Evolutionary conservation across 768 basidiomycete species (phyloP), one percentile per base, ranked within the genome.

Genomic region (Brasilioporus rufonigricans): DNA sequence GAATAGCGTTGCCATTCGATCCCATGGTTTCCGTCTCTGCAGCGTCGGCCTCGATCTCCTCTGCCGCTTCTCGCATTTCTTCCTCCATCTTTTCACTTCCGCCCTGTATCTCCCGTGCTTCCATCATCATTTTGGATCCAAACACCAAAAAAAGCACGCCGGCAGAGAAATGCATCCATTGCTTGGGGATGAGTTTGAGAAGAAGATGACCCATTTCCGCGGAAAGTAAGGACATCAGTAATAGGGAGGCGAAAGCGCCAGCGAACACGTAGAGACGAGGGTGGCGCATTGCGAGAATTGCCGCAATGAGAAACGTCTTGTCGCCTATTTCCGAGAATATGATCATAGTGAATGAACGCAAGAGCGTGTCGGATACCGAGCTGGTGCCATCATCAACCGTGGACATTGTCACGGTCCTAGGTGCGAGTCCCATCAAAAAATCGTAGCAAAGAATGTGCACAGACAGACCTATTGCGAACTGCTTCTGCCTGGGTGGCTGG

Each of bases 1-100:
- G 86, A 40, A 92, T 84, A 0, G 71, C 68, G 2, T 75, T 68
- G 5, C 75, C 74, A 19, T 72, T 68, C 50, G 63, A 62, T 27
- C 65, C 58, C 49, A 53, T 49, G 18, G 58, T 54, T 9, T 68
- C 78, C 8, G 73, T 69, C 19, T 66, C 77, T 2, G 78, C 82
- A 32, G 85, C 87, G 57, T 93, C 90, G 4, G 83, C 90, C 62
- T 93, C 86, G 48, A 98, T 89, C 73, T 99, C 96, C 68, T 95
- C 93, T 73, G 89, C 87, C n/a, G 91, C 89, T 74, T 99, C 95
- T 51, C 83, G 81, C 88, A 98, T 91, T 73, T 98, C 97, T 70
- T 98, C 95, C 64, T 86, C 73, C 16, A 97, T 88, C 73, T 93
- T 93, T 56, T 83, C 87, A 50, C 75, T 86, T 7, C 90, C 93